Evolutionary conservation across 2,329 filamentous ascomycete genomes (phyloP).

Genomic region (Aspergillus sp.): DNA sequence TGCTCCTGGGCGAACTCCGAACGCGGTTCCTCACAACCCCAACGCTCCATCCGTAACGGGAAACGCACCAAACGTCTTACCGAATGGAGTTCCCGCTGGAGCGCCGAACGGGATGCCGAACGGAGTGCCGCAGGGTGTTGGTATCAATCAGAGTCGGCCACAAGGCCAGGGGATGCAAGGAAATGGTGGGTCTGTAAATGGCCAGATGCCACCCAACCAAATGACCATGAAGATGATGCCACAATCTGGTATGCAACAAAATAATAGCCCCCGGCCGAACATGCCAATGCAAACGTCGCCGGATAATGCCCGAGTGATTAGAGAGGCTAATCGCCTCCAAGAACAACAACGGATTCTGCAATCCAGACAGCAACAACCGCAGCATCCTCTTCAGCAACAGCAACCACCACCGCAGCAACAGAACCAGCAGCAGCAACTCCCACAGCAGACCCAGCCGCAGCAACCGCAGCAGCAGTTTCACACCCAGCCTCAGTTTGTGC

Average conservation of each 20-base stretch:
- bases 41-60: conserved; percentile 37
- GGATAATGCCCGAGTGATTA: conserved; percentile 48
- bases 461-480: conserved; percentile 35
- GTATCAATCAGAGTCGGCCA: conserved; percentile 39
- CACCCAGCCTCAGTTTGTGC: conserved; percentile 40
- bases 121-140: conserved; percentile 42
- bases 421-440: conserved; percentile 19
- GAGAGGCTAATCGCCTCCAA: conserved; percentile 49
- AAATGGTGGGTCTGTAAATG: conserved; percentile 46
- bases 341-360: conserved; percentile 63
- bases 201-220: conserved; percentile 53
- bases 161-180: conserved; percentile 43
- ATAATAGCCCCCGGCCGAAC: conserved; percentile 37
- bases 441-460: conserved; percentile 31
- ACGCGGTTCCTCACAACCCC: conserved; percentile 38
- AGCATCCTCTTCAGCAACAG: conserved; percentile 20
- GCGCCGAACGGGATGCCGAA: conserved; percentile 45
- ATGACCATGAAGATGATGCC: conserved; percentile 58
- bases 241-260: conserved; percentile 60
- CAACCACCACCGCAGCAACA: conserved; percentile 6
- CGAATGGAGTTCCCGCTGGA: conserved; percentile 51
- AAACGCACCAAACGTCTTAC: conserved; percentile 44
- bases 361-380: conserved; percentile 43
- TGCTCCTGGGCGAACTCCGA: conserved; percentile 38
- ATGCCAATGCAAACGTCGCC: conserved; percentile 56